phyloP scores from a whole-genome alignment of 1,284 basidiomycete genomes.

The Ustilago lituana region DNA sequence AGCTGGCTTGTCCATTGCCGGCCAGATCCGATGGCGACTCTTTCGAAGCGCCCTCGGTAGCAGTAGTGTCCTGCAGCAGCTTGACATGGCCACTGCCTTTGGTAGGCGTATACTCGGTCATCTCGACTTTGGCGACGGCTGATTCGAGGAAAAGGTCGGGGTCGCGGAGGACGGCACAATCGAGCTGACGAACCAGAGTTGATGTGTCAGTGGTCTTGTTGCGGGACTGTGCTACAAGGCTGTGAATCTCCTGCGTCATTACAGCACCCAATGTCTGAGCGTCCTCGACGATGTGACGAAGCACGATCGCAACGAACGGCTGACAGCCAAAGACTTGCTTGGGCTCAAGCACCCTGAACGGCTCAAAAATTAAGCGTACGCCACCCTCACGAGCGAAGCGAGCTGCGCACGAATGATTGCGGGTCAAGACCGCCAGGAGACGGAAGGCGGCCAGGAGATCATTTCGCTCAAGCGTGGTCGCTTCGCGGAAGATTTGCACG shows the following conservation, averaged over 20 bases:
- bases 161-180: constrained; percentile 83
- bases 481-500: constrained; percentile 66
- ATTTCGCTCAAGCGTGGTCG: constrained; percentile 40
- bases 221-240: constrained; percentile 60
- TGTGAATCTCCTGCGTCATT: constrained; percentile 80
- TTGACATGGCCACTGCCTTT: constrained; percentile 49
- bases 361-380: constrained; percentile 53
- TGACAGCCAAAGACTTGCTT: constrained; percentile 72
- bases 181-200: constrained; percentile 80
- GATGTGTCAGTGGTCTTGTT: constrained; percentile 74
- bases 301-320: constrained; percentile 83
- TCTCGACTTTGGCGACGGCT: constrained; percentile 50
- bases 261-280: constrained; percentile 74
- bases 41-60: constrained; percentile 11
- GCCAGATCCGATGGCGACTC: constrained; percentile 45
- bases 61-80: constrained; percentile 22
- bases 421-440: constrained; percentile 57
- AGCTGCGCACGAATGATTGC: constrained; percentile 40
- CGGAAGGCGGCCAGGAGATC: constrained; percentile 59
- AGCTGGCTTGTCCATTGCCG: constrained; percentile 42
- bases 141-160: constrained; percentile 80
- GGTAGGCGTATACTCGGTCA: constrained; percentile 52
- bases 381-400: constrained; percentile 47
- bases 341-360: constrained; percentile 50
- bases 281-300: constrained; percentile 91